Percentiles rank a stretch among this genome's conserved stretches.
Evolutionary conservation across 148 eudicot species (phyloP).

Genomic region (Spergularia marina): DNA sequence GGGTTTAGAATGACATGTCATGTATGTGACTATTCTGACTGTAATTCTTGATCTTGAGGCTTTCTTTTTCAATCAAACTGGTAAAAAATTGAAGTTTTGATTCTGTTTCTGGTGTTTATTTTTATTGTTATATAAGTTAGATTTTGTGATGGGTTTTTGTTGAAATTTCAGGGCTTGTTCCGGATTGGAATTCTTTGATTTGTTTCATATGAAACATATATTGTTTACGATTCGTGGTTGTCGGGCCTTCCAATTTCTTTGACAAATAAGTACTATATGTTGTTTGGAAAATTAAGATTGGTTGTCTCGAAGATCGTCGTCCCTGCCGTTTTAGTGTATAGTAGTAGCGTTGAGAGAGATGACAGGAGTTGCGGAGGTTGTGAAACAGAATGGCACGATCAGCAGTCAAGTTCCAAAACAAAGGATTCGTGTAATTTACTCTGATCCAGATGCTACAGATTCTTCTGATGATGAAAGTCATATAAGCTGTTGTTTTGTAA

Average conservation of each 20-base stretch:
- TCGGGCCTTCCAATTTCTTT: constrained; percentile 11
- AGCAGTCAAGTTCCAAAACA: constrained; percentile 1
- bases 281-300: no score
- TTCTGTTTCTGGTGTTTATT: not conserved
- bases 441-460: constrained; percentile 45
- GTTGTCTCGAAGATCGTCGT: no score
- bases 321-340: no score
- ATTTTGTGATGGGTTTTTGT: constrained; percentile 16
- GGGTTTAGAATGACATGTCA: constrained; percentile 23
- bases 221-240: constrained; percentile 1
- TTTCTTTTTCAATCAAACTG: not conserved
- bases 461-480: constrained; percentile 25
- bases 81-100: not conserved
- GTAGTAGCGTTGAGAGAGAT: not conserved
- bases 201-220: constrained; percentile 27
- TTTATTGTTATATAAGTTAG: not conserved
- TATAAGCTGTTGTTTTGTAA: not conserved
- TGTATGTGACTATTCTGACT: constrained; percentile 6
- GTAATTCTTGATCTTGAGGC: constrained; percentile 18
- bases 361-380: constrained; percentile 23
- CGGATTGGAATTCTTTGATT: constrained; percentile 21
- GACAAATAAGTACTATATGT: no score
- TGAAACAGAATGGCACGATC: constrained; percentile 15
- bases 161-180: constrained; percentile 29
- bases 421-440: constrained; percentile 28